Percentiles rank a stretch among this genome's conserved stretches.
These are phyloP conservation scores for Penicillium verrucosum DNA, from an alignment of 2,329 filamentous ascomycete genomes.

Conservation along the genomic window DNA sequence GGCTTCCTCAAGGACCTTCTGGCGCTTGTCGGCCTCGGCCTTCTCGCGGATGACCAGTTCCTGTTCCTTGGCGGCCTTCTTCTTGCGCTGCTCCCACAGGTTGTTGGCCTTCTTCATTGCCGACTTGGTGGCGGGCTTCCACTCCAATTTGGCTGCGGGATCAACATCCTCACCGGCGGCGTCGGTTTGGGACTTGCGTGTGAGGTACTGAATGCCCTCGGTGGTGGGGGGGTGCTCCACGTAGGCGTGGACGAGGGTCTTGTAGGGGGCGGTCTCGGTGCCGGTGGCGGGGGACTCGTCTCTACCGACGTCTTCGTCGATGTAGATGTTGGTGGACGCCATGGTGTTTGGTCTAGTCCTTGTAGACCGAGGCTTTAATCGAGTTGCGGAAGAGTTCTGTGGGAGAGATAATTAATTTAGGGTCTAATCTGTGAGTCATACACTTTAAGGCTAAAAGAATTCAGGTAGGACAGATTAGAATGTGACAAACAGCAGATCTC, in stretches of 20 bases:
- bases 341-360: slow-evolving; percentile 22
- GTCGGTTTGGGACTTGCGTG: slow-evolving; percentile 64
- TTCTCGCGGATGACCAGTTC: slow-evolving; percentile 69
- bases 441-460: neutral
- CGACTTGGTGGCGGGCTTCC: slow-evolving; percentile 79
- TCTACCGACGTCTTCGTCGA: slow-evolving; percentile 75
- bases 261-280: slow-evolving; percentile 72
- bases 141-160: slow-evolving; percentile 61
- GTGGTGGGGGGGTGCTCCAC: slow-evolving; percentile 62
- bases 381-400: slow-evolving; percentile 6
- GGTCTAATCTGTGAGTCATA: slow-evolving; percentile 20
- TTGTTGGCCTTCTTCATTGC: slow-evolving; percentile 81
- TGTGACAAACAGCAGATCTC: neutral
- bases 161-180: slow-evolving; percentile 62
- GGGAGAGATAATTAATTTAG: slow-evolving; percentile 2
- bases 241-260: slow-evolving; percentile 74
- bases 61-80: slow-evolving; percentile 76
- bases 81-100: slow-evolving; percentile 71
- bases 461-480: neutral
- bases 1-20: slow-evolving; percentile 72
- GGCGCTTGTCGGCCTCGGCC: slow-evolving; percentile 68
- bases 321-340: slow-evolving; percentile 55
- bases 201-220: slow-evolving; percentile 62
- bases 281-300: slow-evolving; percentile 67
- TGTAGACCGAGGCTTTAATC: neutral